Percentiles rank a stretch among this genome's conserved stretches.
Evolutionary conservation across 1,139 yeast species (phyloP).

Genomic region (Saccharomyces hybrid): DNA sequence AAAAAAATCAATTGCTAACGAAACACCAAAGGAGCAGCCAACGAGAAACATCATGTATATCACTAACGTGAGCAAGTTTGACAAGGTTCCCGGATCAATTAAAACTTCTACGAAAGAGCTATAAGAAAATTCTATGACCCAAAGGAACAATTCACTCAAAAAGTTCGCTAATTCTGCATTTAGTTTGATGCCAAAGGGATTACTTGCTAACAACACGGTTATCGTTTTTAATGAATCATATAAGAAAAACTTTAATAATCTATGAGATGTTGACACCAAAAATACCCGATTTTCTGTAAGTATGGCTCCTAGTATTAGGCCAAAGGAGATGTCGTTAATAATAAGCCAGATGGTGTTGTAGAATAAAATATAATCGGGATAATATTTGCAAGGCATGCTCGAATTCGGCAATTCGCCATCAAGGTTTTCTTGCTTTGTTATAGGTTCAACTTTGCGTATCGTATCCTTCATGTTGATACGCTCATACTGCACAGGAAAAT

Average conservation of each 20-base stretch:
- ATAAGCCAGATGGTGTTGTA: constrained; percentile 87
- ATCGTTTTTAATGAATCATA: constrained; percentile 38
- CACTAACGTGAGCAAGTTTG: constrained; percentile 33
- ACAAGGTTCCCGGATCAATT: constrained; percentile 19
- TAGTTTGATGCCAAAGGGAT: constrained; percentile 92
- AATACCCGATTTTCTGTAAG: constrained; percentile 40
- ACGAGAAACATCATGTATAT: constrained; percentile 41
- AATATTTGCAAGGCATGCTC: constrained; percentile 29
- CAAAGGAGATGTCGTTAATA: constrained; percentile 71
- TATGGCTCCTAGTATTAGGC: constrained; percentile 50
- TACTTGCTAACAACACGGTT: constrained; percentile 70
- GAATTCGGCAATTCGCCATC: neutral
- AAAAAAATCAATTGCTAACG: constrained; percentile 57
- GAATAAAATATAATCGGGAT: constrained; percentile 75
- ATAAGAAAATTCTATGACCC: constrained; percentile 77
- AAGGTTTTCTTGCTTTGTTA: neutral
- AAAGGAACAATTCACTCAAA: constrained; percentile 74
- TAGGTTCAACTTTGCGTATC: neutral
- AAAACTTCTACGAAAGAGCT: constrained; percentile 24
- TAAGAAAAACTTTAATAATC: constrained; percentile 16
- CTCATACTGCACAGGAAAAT: constrained; percentile 73
- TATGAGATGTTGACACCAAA: constrained; percentile 17
- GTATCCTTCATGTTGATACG: constrained; percentile 32
- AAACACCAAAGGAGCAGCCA: constrained; percentile 64
- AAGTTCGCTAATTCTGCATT: constrained; percentile 81